Conservation (phyloP, 495 filamentous ascomycete species). For the Haplographium delicatum region DNA sequence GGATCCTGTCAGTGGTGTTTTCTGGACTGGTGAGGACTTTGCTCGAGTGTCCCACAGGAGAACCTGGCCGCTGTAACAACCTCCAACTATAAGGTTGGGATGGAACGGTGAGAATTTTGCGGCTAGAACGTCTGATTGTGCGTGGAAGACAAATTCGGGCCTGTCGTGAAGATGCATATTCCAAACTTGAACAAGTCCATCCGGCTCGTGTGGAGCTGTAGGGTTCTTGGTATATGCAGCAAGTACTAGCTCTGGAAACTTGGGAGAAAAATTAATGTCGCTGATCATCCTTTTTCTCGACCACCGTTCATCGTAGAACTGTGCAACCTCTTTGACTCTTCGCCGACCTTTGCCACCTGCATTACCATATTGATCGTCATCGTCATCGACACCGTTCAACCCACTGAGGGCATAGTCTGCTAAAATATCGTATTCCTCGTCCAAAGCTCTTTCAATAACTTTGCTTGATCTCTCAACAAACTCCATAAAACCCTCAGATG, state of each 20-base stretch:
- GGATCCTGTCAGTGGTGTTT: conserved; percentile 86
- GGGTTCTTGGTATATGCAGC: conserved; percentile 96
- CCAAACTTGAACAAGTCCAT: conserved; percentile 94
- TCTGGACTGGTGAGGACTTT: conserved; percentile 83
- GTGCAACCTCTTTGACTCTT: conserved; percentile 77
- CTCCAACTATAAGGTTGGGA: conserved; percentile 89
- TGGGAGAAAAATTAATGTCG: conserved; percentile 86
- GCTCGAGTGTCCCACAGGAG: conserved; percentile 96
- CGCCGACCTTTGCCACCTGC: conserved; percentile 68
- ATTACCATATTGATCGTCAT: conserved; percentile 73
- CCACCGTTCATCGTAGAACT: conserved; percentile 94
- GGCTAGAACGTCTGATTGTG: conserved; percentile 89
- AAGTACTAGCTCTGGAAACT: conserved; percentile 88
- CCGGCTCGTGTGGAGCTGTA: conserved; percentile 89
- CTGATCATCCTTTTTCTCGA: conserved; percentile 96
- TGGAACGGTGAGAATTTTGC: conserved; percentile 98
- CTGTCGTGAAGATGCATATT: conserved; percentile 90
- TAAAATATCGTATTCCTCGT: conserved; percentile 88
- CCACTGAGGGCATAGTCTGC: conserved; percentile 86
- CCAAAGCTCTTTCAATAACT: conserved; percentile 92
- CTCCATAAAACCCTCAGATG: conserved; percentile 86
- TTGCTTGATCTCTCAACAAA: conserved; percentile 95
- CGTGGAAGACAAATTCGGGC: conserved; percentile 94
- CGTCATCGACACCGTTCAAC: conserved; percentile 61
- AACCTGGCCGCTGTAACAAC: conserved; percentile 93